Evolutionary conservation across 768 basidiomycete genomes (phyloP).

Genomic region (Tricholoma terreum): DNA sequence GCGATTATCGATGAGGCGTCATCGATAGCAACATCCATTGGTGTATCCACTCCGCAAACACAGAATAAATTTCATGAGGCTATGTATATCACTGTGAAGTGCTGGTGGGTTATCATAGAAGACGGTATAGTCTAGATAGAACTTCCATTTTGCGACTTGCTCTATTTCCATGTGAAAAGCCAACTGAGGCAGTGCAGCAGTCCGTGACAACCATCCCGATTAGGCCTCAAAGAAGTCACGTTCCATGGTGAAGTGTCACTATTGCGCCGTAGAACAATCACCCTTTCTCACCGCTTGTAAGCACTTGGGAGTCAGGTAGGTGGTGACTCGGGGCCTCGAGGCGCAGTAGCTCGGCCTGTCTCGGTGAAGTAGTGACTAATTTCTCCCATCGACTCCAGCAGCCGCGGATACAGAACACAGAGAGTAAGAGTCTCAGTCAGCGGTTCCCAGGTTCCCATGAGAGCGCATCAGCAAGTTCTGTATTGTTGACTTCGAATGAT

Average conservation of each 20-base stretch:
- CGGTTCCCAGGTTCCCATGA: slow-evolving; percentile 9
- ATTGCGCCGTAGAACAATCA: no score
- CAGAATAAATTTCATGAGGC: background rate
- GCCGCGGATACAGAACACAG: background rate
- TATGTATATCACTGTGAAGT: background rate
- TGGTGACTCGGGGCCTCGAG: no score
- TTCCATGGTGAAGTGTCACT: no score
- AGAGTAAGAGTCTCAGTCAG: background rate
- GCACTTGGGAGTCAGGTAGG: no score
- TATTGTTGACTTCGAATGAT: background rate
- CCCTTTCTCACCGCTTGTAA: no score
- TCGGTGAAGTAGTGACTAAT: background rate
- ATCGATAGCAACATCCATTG: slow-evolving; percentile 2
- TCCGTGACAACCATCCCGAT: no score
- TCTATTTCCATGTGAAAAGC: no score
- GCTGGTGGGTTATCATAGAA: background rate
- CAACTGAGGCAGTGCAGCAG: no score
- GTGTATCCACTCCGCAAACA: background rate
- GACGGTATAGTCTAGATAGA: no score
- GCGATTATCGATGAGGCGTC: slow-evolving; percentile 17
- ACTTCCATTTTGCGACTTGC: no score
- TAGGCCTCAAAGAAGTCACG: no score
- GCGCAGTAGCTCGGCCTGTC: no score
- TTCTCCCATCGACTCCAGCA: background rate
- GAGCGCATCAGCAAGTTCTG: slow-evolving; percentile 17